Percentiles rank a stretch among this genome's conserved stretches.
phyloP scores from a whole-genome alignment of 2,329 filamentous ascomycete species.

The Orbilia oligospora region DNA sequence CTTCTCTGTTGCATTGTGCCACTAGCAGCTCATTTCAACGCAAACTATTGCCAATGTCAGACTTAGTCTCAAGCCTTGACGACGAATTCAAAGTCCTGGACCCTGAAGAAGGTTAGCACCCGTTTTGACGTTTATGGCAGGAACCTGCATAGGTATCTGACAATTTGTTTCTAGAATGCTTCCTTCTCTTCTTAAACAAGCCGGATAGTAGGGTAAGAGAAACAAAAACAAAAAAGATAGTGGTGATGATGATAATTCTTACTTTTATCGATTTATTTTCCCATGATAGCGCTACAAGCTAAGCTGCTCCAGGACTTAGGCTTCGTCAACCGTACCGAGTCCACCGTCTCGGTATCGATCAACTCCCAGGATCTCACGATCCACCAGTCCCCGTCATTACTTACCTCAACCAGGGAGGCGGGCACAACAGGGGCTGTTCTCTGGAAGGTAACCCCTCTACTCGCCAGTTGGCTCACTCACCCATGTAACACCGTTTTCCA shows the following conservation, averaged over 20 bases:
- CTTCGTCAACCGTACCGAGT: constrained; percentile 81
- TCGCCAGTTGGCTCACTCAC: constrained; percentile 83
- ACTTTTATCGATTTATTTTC: background rate
- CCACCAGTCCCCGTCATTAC: constrained; percentile 84
- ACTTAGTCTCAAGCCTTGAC: constrained; percentile 66
- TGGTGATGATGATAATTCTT: background rate
- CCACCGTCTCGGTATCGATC: constrained; percentile 77
- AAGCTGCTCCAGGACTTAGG: constrained; percentile 76
- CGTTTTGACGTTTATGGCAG: constrained; percentile 1
- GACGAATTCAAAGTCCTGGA: constrained; percentile 70
- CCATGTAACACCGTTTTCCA: constrained; percentile 74
- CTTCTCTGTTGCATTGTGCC: constrained; percentile 15
- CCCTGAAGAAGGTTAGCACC: constrained; percentile 73
- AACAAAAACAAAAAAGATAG: background rate
- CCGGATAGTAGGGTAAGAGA: constrained; percentile 55
- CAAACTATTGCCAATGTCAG: constrained; percentile 36
- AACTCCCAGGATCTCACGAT: constrained; percentile 80
- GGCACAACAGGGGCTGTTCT: constrained; percentile 84
- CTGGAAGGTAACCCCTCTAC: constrained; percentile 89
- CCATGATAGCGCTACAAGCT: background rate
- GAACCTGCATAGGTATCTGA: constrained; percentile 10
- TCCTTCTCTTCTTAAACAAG: constrained; percentile 79
- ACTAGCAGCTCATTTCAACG: constrained; percentile 23
- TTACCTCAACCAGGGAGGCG: constrained; percentile 80
- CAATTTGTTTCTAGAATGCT: constrained; percentile 77